Evolutionary conservation across 352 stramenopile species (phyloP).

Genomic region (Phytophthora pinifolia): DNA sequence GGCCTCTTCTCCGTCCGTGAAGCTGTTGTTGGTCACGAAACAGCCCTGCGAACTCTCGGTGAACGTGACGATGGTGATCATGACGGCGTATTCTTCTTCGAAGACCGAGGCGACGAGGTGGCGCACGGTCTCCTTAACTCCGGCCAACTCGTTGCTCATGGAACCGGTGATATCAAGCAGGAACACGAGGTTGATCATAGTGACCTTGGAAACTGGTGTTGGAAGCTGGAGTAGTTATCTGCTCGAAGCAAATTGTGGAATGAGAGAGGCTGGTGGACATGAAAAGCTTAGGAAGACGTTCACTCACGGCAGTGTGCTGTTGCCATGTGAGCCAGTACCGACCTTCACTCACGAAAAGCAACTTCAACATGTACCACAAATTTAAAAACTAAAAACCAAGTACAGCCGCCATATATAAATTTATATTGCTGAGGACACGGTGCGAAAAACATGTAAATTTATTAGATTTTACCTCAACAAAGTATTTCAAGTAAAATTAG

Average conservation of each 20-base stretch:
- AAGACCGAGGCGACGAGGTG: constrained; percentile 55
- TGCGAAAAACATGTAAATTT: no score
- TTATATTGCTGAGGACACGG: no score
- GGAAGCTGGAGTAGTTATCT: constrained; percentile 2
- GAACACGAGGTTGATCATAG: constrained; percentile 73
- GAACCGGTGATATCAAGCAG: constrained; percentile 77
- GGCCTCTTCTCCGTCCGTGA: constrained; percentile 51
- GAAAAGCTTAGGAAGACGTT: constrained; percentile 7
- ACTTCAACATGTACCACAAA: constrained; percentile 33
- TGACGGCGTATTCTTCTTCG: constrained; percentile 50
- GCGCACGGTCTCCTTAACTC: constrained; percentile 56
- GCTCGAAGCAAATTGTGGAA: constrained; percentile 21
- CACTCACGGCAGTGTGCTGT: constrained; percentile 7
- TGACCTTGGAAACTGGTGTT: background rate
- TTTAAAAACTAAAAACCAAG: no score
- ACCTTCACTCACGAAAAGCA: background rate
- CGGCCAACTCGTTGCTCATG: constrained; percentile 56
- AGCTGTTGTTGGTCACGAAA: constrained; percentile 64
- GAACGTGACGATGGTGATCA: constrained; percentile 78
- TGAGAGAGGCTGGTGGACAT: constrained; percentile 9
- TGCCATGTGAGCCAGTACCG: constrained; percentile 1
- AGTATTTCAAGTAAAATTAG: constrained; percentile 3
- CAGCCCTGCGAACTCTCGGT: constrained; percentile 52
- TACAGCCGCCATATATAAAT: no score
- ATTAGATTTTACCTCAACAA: background rate